Percentiles rank a stretch among this genome's conserved stretches.
These are phyloP conservation scores for Triticum monococcum DNA, from an alignment of 176 grass and related monocot genomes.

Conservation along the genomic window DNA sequence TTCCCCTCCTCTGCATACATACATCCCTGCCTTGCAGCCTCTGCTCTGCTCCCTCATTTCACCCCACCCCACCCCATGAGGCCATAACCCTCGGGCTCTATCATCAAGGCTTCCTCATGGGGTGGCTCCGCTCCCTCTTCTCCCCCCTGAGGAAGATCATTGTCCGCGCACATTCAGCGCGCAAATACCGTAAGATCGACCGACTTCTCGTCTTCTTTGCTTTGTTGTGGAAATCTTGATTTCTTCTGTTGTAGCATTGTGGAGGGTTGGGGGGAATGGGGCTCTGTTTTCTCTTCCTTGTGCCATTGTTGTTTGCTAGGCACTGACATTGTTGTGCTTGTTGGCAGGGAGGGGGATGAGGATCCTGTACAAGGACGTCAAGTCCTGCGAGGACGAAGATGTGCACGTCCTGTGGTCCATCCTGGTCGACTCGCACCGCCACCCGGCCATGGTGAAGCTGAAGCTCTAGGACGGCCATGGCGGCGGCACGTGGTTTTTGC, in stretches of 20 bases:
- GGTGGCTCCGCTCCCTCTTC: slow-evolving; percentile 76
- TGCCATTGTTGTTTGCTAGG: slow-evolving; percentile 13
- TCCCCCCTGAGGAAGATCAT: slow-evolving; percentile 68
- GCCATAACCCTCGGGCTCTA: neutral
- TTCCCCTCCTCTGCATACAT: neutral
- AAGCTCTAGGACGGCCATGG: slow-evolving; percentile 33
- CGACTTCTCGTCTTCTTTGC: neutral
- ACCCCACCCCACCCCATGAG: slow-evolving; percentile 28
- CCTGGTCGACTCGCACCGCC: slow-evolving; percentile 64
- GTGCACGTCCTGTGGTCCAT: slow-evolving; percentile 84
- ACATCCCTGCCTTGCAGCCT: neutral
- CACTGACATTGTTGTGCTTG: neutral
- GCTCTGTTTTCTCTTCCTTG: neutral
- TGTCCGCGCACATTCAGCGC: slow-evolving; percentile 51
- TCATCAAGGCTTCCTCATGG: slow-evolving; percentile 48
- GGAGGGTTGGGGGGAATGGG: neutral
- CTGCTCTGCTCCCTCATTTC: neutral
- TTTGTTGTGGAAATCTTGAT: neutral
- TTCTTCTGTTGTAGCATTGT: neutral
- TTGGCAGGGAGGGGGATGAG: slow-evolving; percentile 66
- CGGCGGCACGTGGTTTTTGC: neutral
- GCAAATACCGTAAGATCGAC: slow-evolving; percentile 47
- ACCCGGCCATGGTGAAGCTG: slow-evolving; percentile 37
- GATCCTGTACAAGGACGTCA: slow-evolving; percentile 75
- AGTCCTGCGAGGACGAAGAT: slow-evolving; percentile 74